These are phyloP conservation scores for Trichophyton mentagrophytes DNA, from an alignment of 2,329 filamentous ascomycete species.

Conservation along the genomic window DNA sequence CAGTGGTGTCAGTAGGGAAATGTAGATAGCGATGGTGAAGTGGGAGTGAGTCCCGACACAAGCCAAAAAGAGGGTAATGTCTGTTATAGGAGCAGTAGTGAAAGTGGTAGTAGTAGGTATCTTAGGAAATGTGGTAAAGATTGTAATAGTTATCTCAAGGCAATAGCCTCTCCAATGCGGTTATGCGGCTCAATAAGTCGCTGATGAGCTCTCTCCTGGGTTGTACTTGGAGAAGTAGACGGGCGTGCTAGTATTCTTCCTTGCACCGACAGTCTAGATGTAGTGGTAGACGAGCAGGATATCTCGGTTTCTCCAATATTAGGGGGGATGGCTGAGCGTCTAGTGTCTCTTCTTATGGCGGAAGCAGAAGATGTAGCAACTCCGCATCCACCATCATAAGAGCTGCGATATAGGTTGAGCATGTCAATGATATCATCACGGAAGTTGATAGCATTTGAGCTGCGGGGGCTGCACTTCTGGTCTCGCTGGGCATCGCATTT, in stretches of 20 bases:
- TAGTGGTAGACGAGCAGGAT: neutral
- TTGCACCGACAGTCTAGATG: neutral
- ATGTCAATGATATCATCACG: slow-evolving; percentile 5
- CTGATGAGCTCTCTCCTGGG: slow-evolving; percentile 1
- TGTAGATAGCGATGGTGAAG: neutral
- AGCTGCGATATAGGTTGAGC: slow-evolving; percentile 5
- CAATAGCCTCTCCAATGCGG: neutral
- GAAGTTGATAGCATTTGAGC: neutral
- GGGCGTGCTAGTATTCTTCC: neutral
- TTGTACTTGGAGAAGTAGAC: neutral
- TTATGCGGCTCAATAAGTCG: neutral
- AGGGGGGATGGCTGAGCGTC: neutral
- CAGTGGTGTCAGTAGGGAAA: neutral
- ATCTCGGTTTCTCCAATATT: neutral
- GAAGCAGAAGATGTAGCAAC: neutral
- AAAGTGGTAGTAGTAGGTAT: neutral
- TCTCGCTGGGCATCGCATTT: slow-evolving; percentile 9
- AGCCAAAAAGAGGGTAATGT: neutral
- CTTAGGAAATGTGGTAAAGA: slow-evolving; percentile 1
- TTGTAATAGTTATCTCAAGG: neutral
- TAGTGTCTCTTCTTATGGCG: neutral
- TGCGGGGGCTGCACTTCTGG: neutral
- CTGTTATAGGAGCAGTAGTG: neutral
- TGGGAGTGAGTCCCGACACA: neutral
- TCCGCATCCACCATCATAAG: neutral